Evolutionary conservation across 2,329 filamentous ascomycete genomes (phyloP).

Genomic region (Aspergillus sp.): DNA sequence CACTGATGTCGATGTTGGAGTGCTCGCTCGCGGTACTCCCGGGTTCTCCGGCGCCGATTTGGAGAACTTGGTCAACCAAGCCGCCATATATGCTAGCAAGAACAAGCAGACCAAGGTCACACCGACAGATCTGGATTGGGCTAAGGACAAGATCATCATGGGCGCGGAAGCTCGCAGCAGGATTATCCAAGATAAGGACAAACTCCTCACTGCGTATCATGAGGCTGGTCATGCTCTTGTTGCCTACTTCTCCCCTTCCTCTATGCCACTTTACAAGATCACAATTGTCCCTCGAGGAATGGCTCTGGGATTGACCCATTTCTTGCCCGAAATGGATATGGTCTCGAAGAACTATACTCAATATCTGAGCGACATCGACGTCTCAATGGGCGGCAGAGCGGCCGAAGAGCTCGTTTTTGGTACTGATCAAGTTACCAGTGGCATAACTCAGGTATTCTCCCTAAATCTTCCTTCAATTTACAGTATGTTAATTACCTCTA

Average conservation of each 20-base stretch:
- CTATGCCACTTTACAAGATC: constrained; percentile 88
- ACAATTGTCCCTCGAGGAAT: constrained; percentile 92
- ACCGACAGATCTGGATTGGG: constrained; percentile 89
- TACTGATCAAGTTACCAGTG: constrained; percentile 86
- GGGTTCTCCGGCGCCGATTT: constrained; percentile 95
- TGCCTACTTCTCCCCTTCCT: constrained; percentile 76
- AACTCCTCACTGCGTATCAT: constrained; percentile 92
- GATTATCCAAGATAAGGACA: constrained; percentile 90
- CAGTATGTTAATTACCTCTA: constrained; percentile 39
- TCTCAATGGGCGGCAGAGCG: constrained; percentile 83
- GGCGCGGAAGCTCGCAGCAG: constrained; percentile 89
- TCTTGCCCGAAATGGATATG: constrained; percentile 88
- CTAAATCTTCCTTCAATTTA: background rate
- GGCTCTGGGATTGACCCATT: constrained; percentile 83
- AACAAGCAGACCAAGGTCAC: constrained; percentile 75
- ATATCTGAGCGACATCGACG: constrained; percentile 78
- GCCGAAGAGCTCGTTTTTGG: constrained; percentile 91
- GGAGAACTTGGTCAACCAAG: constrained; percentile 96
- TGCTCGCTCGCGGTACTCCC: constrained; percentile 83
- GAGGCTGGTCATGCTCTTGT: constrained; percentile 95
- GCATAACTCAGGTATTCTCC: constrained; percentile 72
- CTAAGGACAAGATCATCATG: constrained; percentile 98
- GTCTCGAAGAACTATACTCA: constrained; percentile 86
- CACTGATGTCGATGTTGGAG: constrained; percentile 78
- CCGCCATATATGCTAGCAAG: constrained; percentile 91